Evolutionary conservation across 2,329 filamentous ascomycete genomes (phyloP).

Genomic region (Paracorniculantispora psalliotae): DNA sequence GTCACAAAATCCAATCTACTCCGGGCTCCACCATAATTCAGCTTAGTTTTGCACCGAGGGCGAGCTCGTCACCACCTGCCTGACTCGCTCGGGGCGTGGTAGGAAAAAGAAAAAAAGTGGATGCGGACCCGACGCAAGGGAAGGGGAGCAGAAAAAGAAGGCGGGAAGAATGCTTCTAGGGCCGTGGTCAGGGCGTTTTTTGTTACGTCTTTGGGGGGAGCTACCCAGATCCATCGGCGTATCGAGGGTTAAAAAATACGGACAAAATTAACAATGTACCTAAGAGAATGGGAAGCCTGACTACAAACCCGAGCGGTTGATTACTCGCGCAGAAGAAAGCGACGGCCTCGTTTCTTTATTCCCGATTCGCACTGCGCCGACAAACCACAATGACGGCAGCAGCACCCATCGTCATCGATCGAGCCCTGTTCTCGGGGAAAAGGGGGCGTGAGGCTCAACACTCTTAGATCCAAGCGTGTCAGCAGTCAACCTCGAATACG

Average conservation of each 20-base stretch:
- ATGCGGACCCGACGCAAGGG: neutral
- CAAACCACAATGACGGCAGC: too few species aligned
- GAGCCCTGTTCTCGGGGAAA: too few species aligned
- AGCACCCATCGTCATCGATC: too few species aligned
- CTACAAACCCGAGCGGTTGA: too few species aligned
- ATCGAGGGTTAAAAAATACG: neutral
- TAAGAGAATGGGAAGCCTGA: neutral
- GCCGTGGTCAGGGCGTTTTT: neutral
- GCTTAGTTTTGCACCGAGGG: neutral
- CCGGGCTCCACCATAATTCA: neutral
- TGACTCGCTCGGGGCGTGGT: neutral
- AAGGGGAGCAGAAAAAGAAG: neutral
- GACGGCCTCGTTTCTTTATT: too few species aligned
- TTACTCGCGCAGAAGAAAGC: too few species aligned
- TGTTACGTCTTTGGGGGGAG: too few species aligned
- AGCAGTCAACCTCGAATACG: neutral
- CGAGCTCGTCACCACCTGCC: too few species aligned
- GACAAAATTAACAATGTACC: too few species aligned
- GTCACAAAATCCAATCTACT: too few species aligned
- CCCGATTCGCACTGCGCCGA: too few species aligned
- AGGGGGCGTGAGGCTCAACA: too few species aligned
- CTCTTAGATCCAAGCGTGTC: neutral
- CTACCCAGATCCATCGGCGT: neutral
- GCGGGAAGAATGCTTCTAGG: conserved; percentile 1
- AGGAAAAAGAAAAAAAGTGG: neutral